Percentiles rank a stretch among this genome's conserved stretches.
Evolutionary conservation across 495 filamentous ascomycete species (phyloP).

Genomic region (Clohesyomyces aquaticus): DNA sequence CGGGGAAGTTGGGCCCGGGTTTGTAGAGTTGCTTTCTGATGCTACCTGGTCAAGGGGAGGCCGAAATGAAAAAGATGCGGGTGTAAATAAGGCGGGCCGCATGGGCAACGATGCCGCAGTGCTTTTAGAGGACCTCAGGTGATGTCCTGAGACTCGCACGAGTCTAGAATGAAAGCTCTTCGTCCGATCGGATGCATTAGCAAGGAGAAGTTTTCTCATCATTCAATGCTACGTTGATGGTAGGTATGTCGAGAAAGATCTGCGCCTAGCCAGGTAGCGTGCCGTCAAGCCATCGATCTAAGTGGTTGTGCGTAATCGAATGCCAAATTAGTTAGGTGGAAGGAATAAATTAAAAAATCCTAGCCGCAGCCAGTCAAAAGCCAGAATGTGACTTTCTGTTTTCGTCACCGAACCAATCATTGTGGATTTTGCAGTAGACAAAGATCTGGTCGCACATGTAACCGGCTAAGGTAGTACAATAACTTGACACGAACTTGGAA

Average conservation of each 20-base stretch:
- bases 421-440: no score
- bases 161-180: not conserved
- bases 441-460: not conserved
- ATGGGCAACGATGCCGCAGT: not conserved
- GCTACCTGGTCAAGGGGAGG: conserved; percentile 1
- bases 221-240: no score
- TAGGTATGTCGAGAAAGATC: no score
- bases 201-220: no score
- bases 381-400: conserved; percentile 8
- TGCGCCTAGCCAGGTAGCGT: no score
- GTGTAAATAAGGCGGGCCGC: conserved; percentile 5
- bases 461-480: not conserved
- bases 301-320: not conserved
- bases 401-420: conserved; percentile 17
- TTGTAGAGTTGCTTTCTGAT: conserved; percentile 8
- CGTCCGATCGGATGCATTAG: not conserved
- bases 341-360: conserved; percentile 6
- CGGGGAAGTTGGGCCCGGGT: not conserved
- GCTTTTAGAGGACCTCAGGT: not conserved
- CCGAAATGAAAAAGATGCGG: conserved; percentile 1
- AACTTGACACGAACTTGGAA: not conserved
- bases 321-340: conserved; percentile 2
- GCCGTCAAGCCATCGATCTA: no score
- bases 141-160: not conserved
- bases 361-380: conserved; percentile 4